Conservation (phyloP, 768 basidiomycete genomes). For the Phaffia tasmanica region DNA sequence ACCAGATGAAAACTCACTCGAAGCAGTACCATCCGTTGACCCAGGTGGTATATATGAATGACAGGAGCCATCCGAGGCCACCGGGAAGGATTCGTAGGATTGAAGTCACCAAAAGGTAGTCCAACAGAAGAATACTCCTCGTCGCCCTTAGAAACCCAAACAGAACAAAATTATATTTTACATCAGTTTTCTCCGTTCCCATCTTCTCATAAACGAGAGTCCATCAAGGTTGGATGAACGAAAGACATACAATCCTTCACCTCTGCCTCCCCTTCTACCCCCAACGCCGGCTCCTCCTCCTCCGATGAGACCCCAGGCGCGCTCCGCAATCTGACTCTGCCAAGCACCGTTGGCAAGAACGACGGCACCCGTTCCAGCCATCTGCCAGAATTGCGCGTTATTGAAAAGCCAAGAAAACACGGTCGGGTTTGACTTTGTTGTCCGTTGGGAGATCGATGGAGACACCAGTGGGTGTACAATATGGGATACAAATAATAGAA, state of each 20-base stretch:
- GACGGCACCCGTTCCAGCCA: conserved; percentile 11
- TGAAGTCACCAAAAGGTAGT: conserved; percentile 35
- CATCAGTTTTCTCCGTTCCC: conserved; percentile 10
- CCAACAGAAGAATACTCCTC: conserved; percentile 31
- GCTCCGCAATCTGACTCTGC: conserved; percentile 18
- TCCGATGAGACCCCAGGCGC: conserved; percentile 8
- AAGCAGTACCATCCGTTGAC: conserved; percentile 37
- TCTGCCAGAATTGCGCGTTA: conserved; percentile 17
- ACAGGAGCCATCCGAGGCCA: conserved; percentile 28
- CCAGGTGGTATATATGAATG: conserved; percentile 33
- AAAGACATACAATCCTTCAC: conserved; percentile 22
- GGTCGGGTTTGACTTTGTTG: conserved; percentile 27
- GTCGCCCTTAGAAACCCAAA: conserved; percentile 1
- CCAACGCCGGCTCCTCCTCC: not conserved
- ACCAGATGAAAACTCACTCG: conserved; percentile 28
- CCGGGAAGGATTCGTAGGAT: conserved; percentile 31
- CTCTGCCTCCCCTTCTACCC: conserved; percentile 7
- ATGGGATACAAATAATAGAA: conserved; percentile 33
- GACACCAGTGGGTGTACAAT: conserved; percentile 33
- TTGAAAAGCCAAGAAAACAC: conserved; percentile 35
- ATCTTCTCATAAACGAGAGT: conserved; percentile 3
- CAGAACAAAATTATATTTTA: conserved; percentile 26
- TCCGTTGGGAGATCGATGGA: conserved; percentile 24
- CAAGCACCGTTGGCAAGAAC: conserved; percentile 18
- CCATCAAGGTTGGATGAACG: conserved; percentile 27